A percentile compares a stretch with the other conserved stretches of the same genome.
phyloP scores from a whole-genome alignment of 257 asterid genomes.

The Cruciata laevipes region DNA sequence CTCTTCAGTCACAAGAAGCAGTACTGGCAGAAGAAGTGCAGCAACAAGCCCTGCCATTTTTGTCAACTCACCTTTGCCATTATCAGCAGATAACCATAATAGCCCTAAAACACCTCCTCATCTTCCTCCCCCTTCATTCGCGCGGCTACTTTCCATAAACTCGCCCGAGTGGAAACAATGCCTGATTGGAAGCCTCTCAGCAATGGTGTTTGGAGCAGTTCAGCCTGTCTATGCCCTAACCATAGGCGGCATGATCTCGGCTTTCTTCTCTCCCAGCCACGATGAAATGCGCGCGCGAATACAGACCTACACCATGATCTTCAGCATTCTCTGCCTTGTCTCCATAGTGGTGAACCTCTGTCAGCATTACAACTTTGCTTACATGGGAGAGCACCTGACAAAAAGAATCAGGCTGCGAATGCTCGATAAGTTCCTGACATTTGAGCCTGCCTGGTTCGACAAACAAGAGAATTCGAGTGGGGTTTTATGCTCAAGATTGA shows the following conservation, averaged over 20 bases:
- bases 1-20: slow-evolving; percentile 49
- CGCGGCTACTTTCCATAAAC: slow-evolving; percentile 45
- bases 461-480: slow-evolving; percentile 63
- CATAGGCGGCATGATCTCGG: slow-evolving; percentile 74
- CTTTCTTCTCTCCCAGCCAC: slow-evolving; percentile 49
- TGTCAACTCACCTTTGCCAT: slow-evolving; percentile 37
- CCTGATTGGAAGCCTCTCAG: slow-evolving; percentile 52
- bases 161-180: slow-evolving; percentile 76
- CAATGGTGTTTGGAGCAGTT: slow-evolving; percentile 57
- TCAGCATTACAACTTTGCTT: slow-evolving; percentile 71
- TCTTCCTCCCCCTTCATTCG: slow-evolving; percentile 48
- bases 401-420: slow-evolving; percentile 47
- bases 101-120: slow-evolving; percentile 26
- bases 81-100: not conserved
- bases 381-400: slow-evolving; percentile 71
- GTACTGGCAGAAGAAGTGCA: slow-evolving; percentile 42
- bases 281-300: slow-evolving; percentile 55
- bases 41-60: slow-evolving; percentile 49
- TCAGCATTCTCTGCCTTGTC: slow-evolving; percentile 46
- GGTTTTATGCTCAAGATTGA: slow-evolving; percentile 49
- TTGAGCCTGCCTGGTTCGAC: slow-evolving; percentile 82
- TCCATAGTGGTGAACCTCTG: slow-evolving; percentile 51
- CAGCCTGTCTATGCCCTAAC: slow-evolving; percentile 78
- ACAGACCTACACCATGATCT: slow-evolving; percentile 40
- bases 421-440: slow-evolving; percentile 57